Base-by-base conservation (phyloP, 305 asterid genomes). In the Rubia peregrina region DNA sequence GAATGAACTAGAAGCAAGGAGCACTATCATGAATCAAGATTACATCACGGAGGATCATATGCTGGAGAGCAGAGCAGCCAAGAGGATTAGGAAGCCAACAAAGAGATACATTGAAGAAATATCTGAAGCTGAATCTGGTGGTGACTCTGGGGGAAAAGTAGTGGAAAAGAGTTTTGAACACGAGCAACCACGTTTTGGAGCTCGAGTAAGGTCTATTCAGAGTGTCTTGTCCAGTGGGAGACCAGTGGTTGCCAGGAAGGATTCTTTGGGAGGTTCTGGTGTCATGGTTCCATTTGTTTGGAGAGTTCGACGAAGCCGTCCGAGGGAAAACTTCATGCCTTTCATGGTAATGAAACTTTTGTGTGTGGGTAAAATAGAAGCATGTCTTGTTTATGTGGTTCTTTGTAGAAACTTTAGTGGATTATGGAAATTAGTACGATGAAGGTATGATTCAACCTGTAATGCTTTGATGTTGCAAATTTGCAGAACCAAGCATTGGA, bases 51-150 rank as follows among this genome's bases (percentile, higher is more conserved):
- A 85, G 79, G 96, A 86, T 72, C 74, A 76, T 69, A 73, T 72
- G 66, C 44, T 70, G 22, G 96, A 86, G 71, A 82, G 80, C 73
- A 85, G 87, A 85, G 79, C 88, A 61, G 76, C 87, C 44, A 93
- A 93, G 85, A 86, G 98, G 80, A 85, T 90, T 72, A 85, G 98
- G 59, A 93, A 87, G 79, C 98, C 98, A 72, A 93, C 98, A 21
- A 89, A 78, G 81, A 82, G 98, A 70, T 93, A 86, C 71, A 90
- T 93, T 72, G 97, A 93, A 82, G 96, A 93, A 79, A 76, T 88
- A 70, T 85, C 96, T 67, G 98, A 91, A 83, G 90, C 78, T 63
- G 98, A 92, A 71, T 77, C 85, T 56, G 73, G 85, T 51, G 73
- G 85, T 77, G 96, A 86, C 79, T 69, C 87, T 74, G 81, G 88